Percentiles rank a stretch among this genome's conserved stretches.
Conservation (phyloP, 371 early-diverging fungal species). For the Rhizopus delemar region DNA sequence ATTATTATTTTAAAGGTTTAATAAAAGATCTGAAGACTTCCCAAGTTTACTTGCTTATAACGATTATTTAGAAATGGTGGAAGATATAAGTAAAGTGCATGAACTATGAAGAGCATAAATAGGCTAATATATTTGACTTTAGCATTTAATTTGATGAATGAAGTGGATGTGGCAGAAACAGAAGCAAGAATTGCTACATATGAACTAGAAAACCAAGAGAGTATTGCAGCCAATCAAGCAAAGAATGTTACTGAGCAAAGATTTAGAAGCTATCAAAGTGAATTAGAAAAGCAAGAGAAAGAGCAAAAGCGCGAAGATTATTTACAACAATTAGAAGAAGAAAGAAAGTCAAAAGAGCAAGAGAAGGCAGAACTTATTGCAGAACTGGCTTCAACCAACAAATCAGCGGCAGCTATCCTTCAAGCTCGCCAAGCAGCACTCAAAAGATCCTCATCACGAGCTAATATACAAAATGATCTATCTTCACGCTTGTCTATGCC, state of each 20-base stretch:
- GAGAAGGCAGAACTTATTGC: slow-evolving; percentile 55
- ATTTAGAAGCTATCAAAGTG: slow-evolving; percentile 40
- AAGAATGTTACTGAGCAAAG: slow-evolving; percentile 57
- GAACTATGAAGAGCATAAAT: neutral
- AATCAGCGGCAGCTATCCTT: slow-evolving; percentile 51
- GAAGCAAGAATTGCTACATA: slow-evolving; percentile 79
- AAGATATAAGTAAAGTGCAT: slow-evolving; percentile 75
- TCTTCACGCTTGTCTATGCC: slow-evolving; percentile 33
- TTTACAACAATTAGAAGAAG: slow-evolving; percentile 53
- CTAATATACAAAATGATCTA: slow-evolving; percentile 24
- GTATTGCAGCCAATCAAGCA: slow-evolving; percentile 72
- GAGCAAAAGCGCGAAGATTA: slow-evolving; percentile 60
- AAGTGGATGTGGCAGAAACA: slow-evolving; percentile 82
- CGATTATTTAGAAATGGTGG: slow-evolving; percentile 90
- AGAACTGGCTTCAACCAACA: slow-evolving; percentile 53
- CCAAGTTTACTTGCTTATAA: slow-evolving; percentile 75
- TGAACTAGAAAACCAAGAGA: slow-evolving; percentile 77
- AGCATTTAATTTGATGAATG: slow-evolving; percentile 87
- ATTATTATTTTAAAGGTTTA: slow-evolving; percentile 60
- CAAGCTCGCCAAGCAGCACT: slow-evolving; percentile 47
- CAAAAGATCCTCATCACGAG: slow-evolving; percentile 45
- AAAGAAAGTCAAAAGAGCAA: slow-evolving; percentile 44
- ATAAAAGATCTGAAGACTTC: slow-evolving; percentile 92
- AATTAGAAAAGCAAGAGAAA: slow-evolving; percentile 48
- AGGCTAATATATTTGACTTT: slow-evolving; percentile 1